A percentile compares a stretch with the other conserved stretches of the same genome.
Conservation (phyloP, 2,329 filamentous ascomycete genomes). For the Salinomyces thailandicus region DNA sequence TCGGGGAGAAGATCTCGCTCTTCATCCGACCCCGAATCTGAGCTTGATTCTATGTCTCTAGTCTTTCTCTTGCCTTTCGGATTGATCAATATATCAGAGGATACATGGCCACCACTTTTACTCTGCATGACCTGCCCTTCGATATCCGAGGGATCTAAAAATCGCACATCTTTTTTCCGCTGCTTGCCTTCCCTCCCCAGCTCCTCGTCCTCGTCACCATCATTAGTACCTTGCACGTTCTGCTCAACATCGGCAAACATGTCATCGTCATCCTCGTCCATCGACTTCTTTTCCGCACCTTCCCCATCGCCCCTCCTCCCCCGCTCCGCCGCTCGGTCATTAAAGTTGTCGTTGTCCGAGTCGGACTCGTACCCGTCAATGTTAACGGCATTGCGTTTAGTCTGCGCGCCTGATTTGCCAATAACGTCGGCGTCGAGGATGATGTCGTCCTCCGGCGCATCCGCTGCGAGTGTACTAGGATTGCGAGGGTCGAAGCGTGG, state of each 20-base stretch:
- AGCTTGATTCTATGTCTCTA: constrained; percentile 13
- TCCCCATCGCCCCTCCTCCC: constrained; percentile 27
- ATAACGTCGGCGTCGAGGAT: constrained; percentile 89
- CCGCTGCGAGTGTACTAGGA: constrained; percentile 79
- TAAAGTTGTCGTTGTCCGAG: constrained; percentile 80
- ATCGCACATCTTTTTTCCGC: constrained; percentile 53
- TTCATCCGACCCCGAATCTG: constrained; percentile 39
- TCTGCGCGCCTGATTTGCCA: constrained; percentile 57
- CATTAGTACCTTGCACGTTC: constrained; percentile 30
- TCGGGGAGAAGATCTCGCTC: constrained; percentile 50
- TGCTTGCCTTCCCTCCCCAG: constrained; percentile 45
- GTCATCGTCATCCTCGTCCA: constrained; percentile 58
- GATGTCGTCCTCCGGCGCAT: constrained; percentile 57
- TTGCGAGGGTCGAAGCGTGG: constrained; percentile 92
- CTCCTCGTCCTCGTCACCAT: constrained; percentile 46
- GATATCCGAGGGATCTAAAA: constrained; percentile 55
- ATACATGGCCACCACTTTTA: constrained; percentile 60
- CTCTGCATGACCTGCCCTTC: constrained; percentile 67
- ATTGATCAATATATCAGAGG: constrained; percentile 50
- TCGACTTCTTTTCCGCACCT: constrained; percentile 28
- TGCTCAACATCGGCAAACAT: constrained; percentile 72
- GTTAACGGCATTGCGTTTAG: constrained; percentile 89
- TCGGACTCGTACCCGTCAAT: constrained; percentile 96
- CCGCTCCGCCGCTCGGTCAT: constrained; percentile 49
- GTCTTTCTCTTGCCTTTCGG: constrained; percentile 37